Evolutionary conservation across 163 green algal genomes (phyloP).

Genomic region (Scenedesmus sp.): DNA sequence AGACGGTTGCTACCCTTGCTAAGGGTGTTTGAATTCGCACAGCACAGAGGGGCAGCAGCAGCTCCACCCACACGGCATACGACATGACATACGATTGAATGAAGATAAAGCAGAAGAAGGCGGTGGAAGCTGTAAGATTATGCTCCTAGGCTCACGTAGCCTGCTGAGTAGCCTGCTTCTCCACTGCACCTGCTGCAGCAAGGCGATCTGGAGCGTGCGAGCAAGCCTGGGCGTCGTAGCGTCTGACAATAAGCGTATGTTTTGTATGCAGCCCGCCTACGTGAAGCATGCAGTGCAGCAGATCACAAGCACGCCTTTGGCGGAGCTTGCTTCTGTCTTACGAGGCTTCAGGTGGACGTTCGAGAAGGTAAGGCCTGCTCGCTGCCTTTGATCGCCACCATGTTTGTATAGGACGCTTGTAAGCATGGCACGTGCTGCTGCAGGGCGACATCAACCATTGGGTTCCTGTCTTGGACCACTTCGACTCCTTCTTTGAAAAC

Average conservation of each 20-base stretch:
- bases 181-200: not conserved
- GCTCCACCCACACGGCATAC: not conserved
- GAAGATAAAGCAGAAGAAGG: conserved; percentile 66
- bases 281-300: conserved; percentile 72
- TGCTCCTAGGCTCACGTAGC: not conserved
- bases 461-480: conserved; percentile 89
- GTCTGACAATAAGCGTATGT: not conserved
- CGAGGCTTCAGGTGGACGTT: conserved; percentile 80
- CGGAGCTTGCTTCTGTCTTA: conserved; percentile 65
- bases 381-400: not conserved
- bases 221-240: not conserved
- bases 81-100: conserved; percentile 38
- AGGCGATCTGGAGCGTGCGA: not conserved
- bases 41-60: conserved; percentile 12
- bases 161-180: not conserved
- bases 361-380: conserved; percentile 78
- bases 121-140: conserved; percentile 61
- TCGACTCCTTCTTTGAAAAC: conserved; percentile 88
- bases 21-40: not conserved
- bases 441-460: conserved; percentile 95
- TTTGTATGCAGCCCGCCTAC: conserved; percentile 69
- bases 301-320: conserved; percentile 62
- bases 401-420: not conserved
- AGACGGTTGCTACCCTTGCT: not conserved
- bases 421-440: not conserved